phyloP scores from a whole-genome alignment of 2,329 filamentous ascomycete species.

The Chalara sp. region DNA sequence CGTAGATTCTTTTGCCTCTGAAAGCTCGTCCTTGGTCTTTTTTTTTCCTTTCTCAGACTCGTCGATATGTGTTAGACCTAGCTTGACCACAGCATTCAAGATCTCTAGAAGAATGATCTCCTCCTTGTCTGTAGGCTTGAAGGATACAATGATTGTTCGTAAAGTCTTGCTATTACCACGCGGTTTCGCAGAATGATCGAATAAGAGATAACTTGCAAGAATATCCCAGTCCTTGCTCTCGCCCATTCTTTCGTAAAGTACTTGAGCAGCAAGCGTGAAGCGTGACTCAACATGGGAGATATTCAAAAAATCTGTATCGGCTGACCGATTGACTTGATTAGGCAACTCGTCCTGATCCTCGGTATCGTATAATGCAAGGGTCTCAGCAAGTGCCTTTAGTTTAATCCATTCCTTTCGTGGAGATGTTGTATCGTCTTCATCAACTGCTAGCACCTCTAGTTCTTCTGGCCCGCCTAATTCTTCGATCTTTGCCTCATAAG shows the following conservation, averaged over 20 bases:
- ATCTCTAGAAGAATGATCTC: constrained; percentile 84
- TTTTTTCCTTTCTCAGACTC: constrained; percentile 58
- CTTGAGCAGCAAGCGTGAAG: constrained; percentile 79
- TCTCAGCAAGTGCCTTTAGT: constrained; percentile 83
- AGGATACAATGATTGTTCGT: constrained; percentile 26
- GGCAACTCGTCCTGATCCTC: constrained; percentile 55
- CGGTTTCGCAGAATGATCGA: constrained; percentile 70
- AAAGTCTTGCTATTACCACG: constrained; percentile 59
- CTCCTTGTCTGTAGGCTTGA: constrained; percentile 41
- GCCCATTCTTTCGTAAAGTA: constrained; percentile 72
- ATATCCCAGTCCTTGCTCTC: constrained; percentile 84
- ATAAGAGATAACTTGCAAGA: constrained; percentile 82
- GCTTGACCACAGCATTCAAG: constrained; percentile 73
- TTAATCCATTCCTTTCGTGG: constrained; percentile 83
- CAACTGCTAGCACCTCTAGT: constrained; percentile 65
- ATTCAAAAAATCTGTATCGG: constrained; percentile 41
- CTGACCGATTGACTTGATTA: constrained; percentile 35
- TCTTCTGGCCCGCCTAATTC: constrained; percentile 75
- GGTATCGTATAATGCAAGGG: constrained; percentile 72
- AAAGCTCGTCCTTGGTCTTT: constrained; percentile 43
- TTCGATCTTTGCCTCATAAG: constrained; percentile 72
- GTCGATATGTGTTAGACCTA: constrained; percentile 57
- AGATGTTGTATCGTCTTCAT: constrained; percentile 65
- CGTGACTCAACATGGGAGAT: constrained; percentile 67
- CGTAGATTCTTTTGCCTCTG: constrained; percentile 69